These are phyloP conservation scores for Boeremia exigua DNA, from an alignment of 2,329 filamentous ascomycete genomes.

Conservation along the genomic window DNA sequence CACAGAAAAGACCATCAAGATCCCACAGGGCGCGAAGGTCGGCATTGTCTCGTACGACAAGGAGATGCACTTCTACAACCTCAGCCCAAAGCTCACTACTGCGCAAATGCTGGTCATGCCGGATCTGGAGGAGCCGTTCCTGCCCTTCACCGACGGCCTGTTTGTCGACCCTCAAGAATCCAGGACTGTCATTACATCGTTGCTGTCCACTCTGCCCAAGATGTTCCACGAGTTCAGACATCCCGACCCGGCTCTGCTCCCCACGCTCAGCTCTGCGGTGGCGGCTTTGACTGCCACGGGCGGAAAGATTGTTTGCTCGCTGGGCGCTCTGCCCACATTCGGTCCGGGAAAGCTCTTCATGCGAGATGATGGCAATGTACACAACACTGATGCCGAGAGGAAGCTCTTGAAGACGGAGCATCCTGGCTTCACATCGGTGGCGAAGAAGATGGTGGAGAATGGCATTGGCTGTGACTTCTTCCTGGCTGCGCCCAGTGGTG, in stretches of 20 bases:
- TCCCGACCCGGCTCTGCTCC: slow-evolving; percentile 85
- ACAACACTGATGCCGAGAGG: slow-evolving; percentile 83
- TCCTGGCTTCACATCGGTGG: slow-evolving; percentile 82
- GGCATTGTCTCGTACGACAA: slow-evolving; percentile 97
- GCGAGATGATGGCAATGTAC: slow-evolving; percentile 85
- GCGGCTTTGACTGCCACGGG: slow-evolving; percentile 86
- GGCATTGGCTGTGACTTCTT: slow-evolving; percentile 95
- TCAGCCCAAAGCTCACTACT: slow-evolving; percentile 78
- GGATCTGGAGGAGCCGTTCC: slow-evolving; percentile 94
- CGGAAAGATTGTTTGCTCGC: slow-evolving; percentile 88
- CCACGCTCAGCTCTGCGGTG: slow-evolving; percentile 81
- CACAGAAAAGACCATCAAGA: slow-evolving; percentile 58
- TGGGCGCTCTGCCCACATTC: slow-evolving; percentile 88
- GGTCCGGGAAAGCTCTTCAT: slow-evolving; percentile 85
- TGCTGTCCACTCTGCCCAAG: slow-evolving; percentile 81
- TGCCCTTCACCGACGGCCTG: slow-evolving; percentile 86
- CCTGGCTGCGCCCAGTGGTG: slow-evolving; percentile 85
- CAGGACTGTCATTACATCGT: slow-evolving; percentile 82
- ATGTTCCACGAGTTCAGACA: slow-evolving; percentile 90
- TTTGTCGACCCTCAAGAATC: slow-evolving; percentile 96
- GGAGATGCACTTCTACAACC: slow-evolving; percentile 97
- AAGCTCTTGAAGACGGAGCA: slow-evolving; percentile 92
- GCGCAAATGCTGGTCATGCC: slow-evolving; percentile 99
- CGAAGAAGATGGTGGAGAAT: slow-evolving; percentile 83
- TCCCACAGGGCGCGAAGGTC: slow-evolving; percentile 83